phyloP scores from a whole-genome alignment of 2,329 filamentous ascomycete genomes.

The Blastomyces percursus region DNA sequence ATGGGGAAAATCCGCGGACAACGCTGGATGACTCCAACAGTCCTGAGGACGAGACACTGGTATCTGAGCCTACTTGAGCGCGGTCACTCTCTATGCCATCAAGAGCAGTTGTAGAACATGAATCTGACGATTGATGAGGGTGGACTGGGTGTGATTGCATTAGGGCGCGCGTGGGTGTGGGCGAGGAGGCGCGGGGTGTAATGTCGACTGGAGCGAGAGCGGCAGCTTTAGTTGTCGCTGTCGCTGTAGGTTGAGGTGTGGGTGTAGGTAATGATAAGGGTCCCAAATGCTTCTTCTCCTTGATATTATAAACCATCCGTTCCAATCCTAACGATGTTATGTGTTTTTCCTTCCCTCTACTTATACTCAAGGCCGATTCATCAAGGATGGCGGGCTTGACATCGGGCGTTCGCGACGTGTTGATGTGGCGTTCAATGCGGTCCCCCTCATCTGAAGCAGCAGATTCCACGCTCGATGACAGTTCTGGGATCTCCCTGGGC shows the following conservation, averaged over 20 bases:
- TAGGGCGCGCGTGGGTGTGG: conserved; percentile 28
- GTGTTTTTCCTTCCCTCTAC: conserved; percentile 67
- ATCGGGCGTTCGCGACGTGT: conserved; percentile 51
- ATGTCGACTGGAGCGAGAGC: conserved; percentile 32
- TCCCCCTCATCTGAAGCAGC: conserved; percentile 52
- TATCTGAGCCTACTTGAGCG: conserved; percentile 44
- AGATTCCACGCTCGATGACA: conserved; percentile 70
- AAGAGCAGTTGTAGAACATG: conserved; percentile 48
- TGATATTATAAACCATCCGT: conserved; percentile 87
- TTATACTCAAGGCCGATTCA: conserved; percentile 49
- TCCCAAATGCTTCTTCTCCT: conserved; percentile 63
- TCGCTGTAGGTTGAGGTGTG: conserved; percentile 15
- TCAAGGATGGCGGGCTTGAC: conserved; percentile 45
- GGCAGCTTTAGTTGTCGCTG: conserved; percentile 19
- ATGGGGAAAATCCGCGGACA: conserved; percentile 76
- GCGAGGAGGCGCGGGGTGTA: conserved; percentile 34
- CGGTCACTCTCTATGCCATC: conserved; percentile 37
- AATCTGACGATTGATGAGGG: conserved; percentile 42
- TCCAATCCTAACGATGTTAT: conserved; percentile 88
- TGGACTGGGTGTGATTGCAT: conserved; percentile 26
- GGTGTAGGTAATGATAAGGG: conserved; percentile 35
- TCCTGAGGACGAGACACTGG: conserved; percentile 48
- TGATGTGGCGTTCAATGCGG: conserved; percentile 44
- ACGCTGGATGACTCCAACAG: conserved; percentile 54
- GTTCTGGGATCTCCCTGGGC: conserved; percentile 54